phyloP scores from a whole-genome alignment of 2,329 filamentous ascomycete species.

The Aspergillus pseudoglaucus region DNA sequence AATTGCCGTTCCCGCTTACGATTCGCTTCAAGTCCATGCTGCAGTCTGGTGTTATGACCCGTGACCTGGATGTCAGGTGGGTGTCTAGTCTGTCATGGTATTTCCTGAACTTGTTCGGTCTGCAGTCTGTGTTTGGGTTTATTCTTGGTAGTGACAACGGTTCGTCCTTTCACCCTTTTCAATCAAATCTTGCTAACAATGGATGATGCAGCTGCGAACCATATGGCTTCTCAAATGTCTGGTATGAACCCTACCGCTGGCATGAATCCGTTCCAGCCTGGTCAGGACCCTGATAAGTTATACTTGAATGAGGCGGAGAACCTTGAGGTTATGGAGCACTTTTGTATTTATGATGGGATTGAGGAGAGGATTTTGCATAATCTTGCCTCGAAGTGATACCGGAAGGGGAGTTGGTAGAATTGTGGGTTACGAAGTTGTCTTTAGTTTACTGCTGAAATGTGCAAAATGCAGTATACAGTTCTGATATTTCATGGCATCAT shows the following conservation, averaged over 20 bases:
- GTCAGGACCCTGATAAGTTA: constrained; percentile 91
- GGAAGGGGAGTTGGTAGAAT: constrained; percentile 3
- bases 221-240: constrained; percentile 79
- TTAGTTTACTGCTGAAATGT: constrained; percentile 5
- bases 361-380: constrained; percentile 71
- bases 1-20: constrained; percentile 92
- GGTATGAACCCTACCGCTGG: constrained; percentile 64
- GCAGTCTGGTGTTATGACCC: constrained; percentile 91
- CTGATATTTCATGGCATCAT: background rate
- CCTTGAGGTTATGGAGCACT: constrained; percentile 87
- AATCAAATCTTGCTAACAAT: background rate
- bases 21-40: constrained; percentile 99
- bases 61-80: constrained; percentile 95
- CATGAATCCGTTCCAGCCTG: constrained; percentile 75
- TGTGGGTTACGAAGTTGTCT: background rate
- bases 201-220: constrained; percentile 63
- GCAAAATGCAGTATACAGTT: background rate
- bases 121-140: constrained; percentile 96
- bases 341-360: constrained; percentile 81
- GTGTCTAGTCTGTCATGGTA: constrained; percentile 99
- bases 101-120: constrained; percentile 91
- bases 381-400: constrained; percentile 18
- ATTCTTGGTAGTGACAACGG: constrained; percentile 92
- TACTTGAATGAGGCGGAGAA: constrained; percentile 93
- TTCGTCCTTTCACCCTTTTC: constrained; percentile 42